phyloP scores from a whole-genome alignment of 768 basidiomycete genomes.

The Stropharia rugosoannulata region DNA sequence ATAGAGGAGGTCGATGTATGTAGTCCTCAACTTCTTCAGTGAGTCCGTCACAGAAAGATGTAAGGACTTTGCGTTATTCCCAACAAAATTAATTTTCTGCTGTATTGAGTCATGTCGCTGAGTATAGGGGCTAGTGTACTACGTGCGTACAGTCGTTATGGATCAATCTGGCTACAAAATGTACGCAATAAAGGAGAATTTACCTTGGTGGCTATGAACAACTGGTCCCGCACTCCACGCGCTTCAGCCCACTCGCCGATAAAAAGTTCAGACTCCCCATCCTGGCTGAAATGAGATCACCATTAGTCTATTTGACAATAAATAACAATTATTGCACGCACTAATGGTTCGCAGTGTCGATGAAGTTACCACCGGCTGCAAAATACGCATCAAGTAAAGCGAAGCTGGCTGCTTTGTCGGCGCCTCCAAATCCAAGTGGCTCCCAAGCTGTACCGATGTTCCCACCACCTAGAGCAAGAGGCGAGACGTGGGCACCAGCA shows the following conservation, averaged over 20 bases:
- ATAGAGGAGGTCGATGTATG: slow-evolving; percentile 47
- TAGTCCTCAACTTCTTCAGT: slow-evolving; percentile 43
- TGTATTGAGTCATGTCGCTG: slow-evolving; percentile 17
- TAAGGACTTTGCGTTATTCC: slow-evolving; percentile 42
- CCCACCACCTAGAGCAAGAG: slow-evolving; percentile 46
- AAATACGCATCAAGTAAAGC: slow-evolving; percentile 40
- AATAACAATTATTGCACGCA: not conserved
- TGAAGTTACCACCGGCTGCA: slow-evolving; percentile 41
- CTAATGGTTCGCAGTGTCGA: slow-evolving; percentile 42
- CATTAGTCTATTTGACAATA: not conserved
- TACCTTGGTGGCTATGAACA: slow-evolving; percentile 37
- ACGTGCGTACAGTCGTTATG: not conserved
- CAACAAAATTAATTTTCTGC: slow-evolving; percentile 37
- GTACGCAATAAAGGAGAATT: not conserved
- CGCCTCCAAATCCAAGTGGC: slow-evolving; percentile 23
- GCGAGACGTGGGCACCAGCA: slow-evolving; percentile 48
- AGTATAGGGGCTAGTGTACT: slow-evolving; percentile 33
- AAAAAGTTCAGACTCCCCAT: slow-evolving; percentile 36
- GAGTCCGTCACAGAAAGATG: slow-evolving; percentile 38
- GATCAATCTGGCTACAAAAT: not conserved
- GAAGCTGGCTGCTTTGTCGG: slow-evolving; percentile 36
- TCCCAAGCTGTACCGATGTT: slow-evolving; percentile 46
- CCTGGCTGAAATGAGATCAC: slow-evolving; percentile 20
- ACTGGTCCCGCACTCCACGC: slow-evolving; percentile 35
- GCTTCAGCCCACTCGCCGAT: slow-evolving; percentile 44